phyloP scores from a whole-genome alignment of 257 asterid species.

The Rhazya stricta region DNA sequence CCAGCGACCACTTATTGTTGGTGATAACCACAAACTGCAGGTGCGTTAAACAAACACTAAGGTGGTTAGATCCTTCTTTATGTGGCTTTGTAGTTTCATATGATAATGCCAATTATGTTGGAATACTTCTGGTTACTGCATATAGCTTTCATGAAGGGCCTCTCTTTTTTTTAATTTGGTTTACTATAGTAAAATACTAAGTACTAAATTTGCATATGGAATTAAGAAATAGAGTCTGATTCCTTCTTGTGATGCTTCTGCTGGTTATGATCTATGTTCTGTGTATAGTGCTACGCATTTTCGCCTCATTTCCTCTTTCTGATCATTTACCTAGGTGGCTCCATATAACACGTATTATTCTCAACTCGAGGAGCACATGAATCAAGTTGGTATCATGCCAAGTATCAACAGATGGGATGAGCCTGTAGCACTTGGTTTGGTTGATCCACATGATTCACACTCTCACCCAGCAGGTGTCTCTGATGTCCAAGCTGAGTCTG shows the following conservation, averaged over 20 bases:
- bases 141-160: neutral
- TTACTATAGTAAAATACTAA: neutral
- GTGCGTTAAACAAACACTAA: constrained; percentile 25
- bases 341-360: constrained; percentile 78
- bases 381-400: constrained; percentile 68
- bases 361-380: constrained; percentile 74
- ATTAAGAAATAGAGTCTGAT: neutral
- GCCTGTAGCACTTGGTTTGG: constrained; percentile 76
- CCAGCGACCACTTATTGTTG: constrained; percentile 88
- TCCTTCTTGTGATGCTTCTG: neutral
- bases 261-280: neutral
- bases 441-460: constrained; percentile 90
- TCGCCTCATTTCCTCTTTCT: constrained; percentile 5
- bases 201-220: neutral
- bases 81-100: neutral
- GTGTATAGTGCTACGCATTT: neutral
- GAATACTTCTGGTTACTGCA: neutral
- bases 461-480: constrained; percentile 94
- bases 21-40: constrained; percentile 98
- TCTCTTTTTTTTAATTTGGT: neutral
- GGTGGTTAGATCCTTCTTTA: neutral
- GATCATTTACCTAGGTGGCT: constrained; percentile 57
- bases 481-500: constrained; percentile 89
- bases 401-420: constrained; percentile 78
- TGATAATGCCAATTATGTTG: neutral